Evolutionary conservation across 2,329 filamentous ascomycete genomes (phyloP).

Genomic region (Paecilomyces formosus): DNA sequence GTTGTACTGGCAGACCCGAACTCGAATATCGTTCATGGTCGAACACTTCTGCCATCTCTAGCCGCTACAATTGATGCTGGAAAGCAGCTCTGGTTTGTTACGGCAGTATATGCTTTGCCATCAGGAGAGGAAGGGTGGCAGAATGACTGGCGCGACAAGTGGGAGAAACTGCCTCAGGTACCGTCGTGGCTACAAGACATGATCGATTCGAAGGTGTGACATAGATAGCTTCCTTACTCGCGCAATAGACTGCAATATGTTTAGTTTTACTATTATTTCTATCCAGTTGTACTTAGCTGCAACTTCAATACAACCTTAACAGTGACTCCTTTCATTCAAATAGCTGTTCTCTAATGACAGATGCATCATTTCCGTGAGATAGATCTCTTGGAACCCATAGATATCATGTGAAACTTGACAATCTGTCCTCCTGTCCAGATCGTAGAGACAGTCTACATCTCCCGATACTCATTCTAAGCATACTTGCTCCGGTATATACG

Average conservation of each 20-base stretch:
- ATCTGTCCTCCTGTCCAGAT: no score
- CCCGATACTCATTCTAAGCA: background rate
- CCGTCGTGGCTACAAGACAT: constrained; percentile 54
- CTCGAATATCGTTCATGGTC: constrained; percentile 65
- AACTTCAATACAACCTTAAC: no score
- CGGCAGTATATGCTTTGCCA: constrained; percentile 65
- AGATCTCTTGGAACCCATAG: no score
- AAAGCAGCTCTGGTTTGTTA: constrained; percentile 58
- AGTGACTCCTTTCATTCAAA: no score
- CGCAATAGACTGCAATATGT: background rate
- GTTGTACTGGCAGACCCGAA: constrained; percentile 72
- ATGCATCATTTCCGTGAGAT: no score
- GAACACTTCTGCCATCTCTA: constrained; percentile 65
- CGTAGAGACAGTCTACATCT: no score
- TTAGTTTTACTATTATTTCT: no score
- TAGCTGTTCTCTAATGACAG: no score
- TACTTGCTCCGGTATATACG: background rate
- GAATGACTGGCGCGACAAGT: constrained; percentile 51
- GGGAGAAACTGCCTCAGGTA: constrained; percentile 52
- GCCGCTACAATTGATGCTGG: constrained; percentile 54
- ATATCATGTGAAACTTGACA: no score
- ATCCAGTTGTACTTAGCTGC: no score
- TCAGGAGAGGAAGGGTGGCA: constrained; percentile 45
- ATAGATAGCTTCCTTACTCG: background rate
- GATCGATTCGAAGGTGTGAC: constrained; percentile 27